Percentiles rank a stretch among this genome's conserved stretches.
Conservation (phyloP, 192 early-diverging fungal genomes). For the Backusella mclennaniae region DNA sequence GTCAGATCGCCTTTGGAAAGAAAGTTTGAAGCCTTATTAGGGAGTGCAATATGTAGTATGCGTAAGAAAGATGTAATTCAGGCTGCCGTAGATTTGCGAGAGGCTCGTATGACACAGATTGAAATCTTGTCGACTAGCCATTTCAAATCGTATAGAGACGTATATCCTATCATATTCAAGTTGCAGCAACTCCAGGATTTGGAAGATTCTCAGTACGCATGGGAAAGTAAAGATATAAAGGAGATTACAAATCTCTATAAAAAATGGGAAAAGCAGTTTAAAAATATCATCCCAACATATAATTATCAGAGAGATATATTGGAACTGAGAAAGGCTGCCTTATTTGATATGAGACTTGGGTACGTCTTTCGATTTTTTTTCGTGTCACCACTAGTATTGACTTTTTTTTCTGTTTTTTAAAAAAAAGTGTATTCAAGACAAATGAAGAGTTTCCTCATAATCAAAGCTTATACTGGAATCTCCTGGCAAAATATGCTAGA, state of each 20-base stretch:
- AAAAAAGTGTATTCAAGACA: not conserved
- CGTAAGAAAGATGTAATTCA: conserved; percentile 31
- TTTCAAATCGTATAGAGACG: conserved; percentile 62
- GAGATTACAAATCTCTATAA: not conserved
- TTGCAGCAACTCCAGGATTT: conserved; percentile 70
- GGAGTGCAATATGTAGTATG: conserved; percentile 46
- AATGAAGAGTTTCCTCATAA: not conserved
- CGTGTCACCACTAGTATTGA: not conserved
- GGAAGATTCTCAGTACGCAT: conserved; percentile 32
- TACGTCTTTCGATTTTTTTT: not conserved
- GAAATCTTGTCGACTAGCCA: conserved; percentile 55
- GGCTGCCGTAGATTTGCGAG: conserved; percentile 38
- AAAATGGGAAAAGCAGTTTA: not conserved
- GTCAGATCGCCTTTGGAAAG: conserved; percentile 38
- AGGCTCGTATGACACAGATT: conserved; percentile 45
- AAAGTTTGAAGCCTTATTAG: conserved; percentile 59
- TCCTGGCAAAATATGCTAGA: not conserved
- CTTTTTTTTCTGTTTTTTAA: not conserved
- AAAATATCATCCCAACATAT: not conserved
- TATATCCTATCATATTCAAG: conserved; percentile 59
- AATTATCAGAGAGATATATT: not conserved
- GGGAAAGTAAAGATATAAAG: not conserved
- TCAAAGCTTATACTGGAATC: not conserved
- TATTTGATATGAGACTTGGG: conserved; percentile 4
- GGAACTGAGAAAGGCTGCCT: conserved; percentile 9